phyloP scores from a whole-genome alignment of 2,329 filamentous ascomycete genomes.

The Botrytis medusae region DNA sequence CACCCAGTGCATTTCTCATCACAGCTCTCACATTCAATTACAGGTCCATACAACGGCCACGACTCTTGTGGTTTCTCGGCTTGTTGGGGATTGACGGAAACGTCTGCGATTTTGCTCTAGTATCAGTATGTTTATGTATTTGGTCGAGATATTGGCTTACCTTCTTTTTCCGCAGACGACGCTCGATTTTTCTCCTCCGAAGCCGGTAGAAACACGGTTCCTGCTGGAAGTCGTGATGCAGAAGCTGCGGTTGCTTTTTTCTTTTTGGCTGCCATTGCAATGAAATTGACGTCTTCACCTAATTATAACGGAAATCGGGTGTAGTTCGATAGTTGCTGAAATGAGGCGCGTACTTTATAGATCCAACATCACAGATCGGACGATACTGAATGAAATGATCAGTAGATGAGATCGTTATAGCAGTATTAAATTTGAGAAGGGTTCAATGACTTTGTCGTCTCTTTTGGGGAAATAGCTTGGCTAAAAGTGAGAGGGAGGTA shows the following conservation, averaged over 20 bases:
- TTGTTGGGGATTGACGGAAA: neutral
- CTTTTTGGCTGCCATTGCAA: neutral
- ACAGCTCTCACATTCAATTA: neutral
- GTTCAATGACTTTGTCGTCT: accelerated
- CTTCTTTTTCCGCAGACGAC: too few species aligned
- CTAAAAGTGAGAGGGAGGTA: accelerated
- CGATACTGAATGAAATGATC: neutral
- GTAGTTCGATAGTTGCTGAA: neutral
- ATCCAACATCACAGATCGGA: neutral
- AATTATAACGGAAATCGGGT: accelerated
- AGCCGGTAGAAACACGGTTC: neutral
- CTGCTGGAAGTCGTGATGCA: neutral
- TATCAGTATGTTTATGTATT: neutral
- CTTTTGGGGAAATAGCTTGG: neutral
- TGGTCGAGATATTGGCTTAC: neutral
- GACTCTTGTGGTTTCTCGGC: neutral
- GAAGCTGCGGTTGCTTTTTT: neutral
- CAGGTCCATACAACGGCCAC: neutral
- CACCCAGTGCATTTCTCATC: neutral
- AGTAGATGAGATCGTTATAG: neutral
- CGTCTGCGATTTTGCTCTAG: neutral
- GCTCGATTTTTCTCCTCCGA: neutral
- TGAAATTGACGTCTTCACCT: neutral
- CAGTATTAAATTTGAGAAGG: neutral
- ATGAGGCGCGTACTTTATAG: too few species aligned